A percentile compares a stretch with the other conserved stretches of the same genome.
Conservation (phyloP, 2,329 filamentous ascomycete species). For the Fusarium floridanum region DNA sequence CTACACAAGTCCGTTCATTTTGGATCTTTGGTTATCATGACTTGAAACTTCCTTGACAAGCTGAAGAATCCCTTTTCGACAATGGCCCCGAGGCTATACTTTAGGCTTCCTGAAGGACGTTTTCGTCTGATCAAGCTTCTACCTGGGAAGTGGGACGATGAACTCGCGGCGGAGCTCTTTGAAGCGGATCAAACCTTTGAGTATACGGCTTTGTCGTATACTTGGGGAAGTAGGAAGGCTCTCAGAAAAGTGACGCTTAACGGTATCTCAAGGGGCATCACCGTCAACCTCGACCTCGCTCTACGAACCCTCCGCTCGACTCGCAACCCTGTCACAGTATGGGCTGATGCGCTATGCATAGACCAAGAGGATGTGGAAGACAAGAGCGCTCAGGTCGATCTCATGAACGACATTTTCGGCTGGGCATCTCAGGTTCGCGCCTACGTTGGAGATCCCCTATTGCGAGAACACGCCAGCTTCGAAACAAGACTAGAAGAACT, state of each 20-base stretch:
- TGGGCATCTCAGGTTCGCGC: constrained; percentile 35
- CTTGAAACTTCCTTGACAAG: neutral
- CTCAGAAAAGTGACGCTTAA: constrained; percentile 40
- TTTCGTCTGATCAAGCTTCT: constrained; percentile 31
- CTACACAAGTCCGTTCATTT: neutral
- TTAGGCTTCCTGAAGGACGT: constrained; percentile 14
- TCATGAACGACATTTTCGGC: constrained; percentile 42
- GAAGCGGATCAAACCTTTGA: constrained; percentile 22
- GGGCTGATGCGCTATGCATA: constrained; percentile 47
- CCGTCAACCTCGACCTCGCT: constrained; percentile 46
- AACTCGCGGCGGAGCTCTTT: constrained; percentile 26
- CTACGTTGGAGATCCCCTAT: constrained; percentile 28
- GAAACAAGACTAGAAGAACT: constrained; percentile 14
- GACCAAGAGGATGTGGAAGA: constrained; percentile 41
- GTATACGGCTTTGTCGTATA: constrained; percentile 47
- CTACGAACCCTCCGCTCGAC: constrained; percentile 42
- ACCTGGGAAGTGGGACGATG: constrained; percentile 30
- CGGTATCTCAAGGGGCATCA: constrained; percentile 35
- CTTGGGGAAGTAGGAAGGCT: constrained; percentile 42
- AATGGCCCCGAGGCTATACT: constrained; percentile 17
- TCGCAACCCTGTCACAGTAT: constrained; percentile 27
- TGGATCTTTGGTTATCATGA: neutral
- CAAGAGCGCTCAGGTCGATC: constrained; percentile 41
- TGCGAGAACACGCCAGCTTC: constrained; percentile 10
- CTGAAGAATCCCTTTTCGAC: neutral